Evolutionary conservation across 495 filamentous ascomycete genomes (phyloP).

Genomic region (Neurospora tetraspora): DNA sequence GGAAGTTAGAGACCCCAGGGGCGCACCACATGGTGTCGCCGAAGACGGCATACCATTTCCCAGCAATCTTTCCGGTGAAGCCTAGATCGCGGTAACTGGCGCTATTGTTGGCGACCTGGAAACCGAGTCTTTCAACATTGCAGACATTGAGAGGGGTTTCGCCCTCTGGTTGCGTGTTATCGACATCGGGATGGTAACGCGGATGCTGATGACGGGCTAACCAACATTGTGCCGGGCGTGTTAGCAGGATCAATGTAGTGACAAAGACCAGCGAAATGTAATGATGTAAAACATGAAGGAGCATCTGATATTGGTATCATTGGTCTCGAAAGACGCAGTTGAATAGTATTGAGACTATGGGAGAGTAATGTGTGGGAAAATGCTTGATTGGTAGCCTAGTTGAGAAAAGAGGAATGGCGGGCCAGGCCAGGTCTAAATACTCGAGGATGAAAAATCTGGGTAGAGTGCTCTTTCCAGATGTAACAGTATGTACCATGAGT

Average conservation of each 20-base stretch:
- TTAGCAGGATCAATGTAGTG: background rate
- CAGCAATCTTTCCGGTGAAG: constrained; percentile 25
- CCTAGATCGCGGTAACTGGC: constrained; percentile 31
- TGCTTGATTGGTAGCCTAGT: too few species aligned
- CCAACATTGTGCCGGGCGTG: background rate
- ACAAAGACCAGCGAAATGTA: background rate
- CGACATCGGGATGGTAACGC: background rate
- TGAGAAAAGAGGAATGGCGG: too few species aligned
- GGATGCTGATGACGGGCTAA: background rate
- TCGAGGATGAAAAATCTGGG: too few species aligned
- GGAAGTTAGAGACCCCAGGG: constrained; percentile 17
- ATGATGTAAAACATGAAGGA: background rate
- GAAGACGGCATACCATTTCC: constrained; percentile 29
- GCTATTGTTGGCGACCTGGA: constrained; percentile 26
- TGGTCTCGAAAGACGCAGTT: background rate
- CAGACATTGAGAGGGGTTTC: constrained; percentile 18
- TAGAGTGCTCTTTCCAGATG: too few species aligned
- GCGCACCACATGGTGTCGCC: constrained; percentile 30
- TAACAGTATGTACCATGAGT: background rate
- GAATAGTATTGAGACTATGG: too few species aligned
- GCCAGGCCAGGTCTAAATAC: too few species aligned
- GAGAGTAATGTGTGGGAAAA: too few species aligned
- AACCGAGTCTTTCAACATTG: constrained; percentile 19
- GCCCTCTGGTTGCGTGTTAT: constrained; percentile 27
- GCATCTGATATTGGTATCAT: background rate